Base-by-base conservation (phyloP, 176 grass and related monocot species). In the Puccinellia tenuiflora region DNA sequence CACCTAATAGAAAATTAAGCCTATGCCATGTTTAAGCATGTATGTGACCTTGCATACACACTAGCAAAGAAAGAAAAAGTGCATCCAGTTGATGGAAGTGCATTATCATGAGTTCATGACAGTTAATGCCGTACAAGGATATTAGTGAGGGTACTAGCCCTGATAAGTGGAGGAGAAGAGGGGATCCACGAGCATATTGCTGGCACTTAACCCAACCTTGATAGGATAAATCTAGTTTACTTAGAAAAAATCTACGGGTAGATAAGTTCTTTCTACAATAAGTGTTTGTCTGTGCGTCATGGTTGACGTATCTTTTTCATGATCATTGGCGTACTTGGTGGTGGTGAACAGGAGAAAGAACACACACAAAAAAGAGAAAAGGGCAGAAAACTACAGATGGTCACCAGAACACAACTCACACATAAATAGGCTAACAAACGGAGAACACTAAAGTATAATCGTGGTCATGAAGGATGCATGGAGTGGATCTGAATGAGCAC, bases 111-210 rank as follows among this genome's bases (percentile, higher is more conserved):
- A 21, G 17, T 40, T 39, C 40, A 81, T 83, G 80, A 73, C 37
- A 78, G 24, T 61, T 81, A 73, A n/a, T 34, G 48, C 30, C 14
- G 9, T 77, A 34, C 5, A 40, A 42, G 20, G 26, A 26, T 26
- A 55, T 64, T 50, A 64, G 68, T 29, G 33, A 35, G 11, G 20
- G 42, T 64, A 18, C 29, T 46, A 37, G 18, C 43, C 42, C 45
- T 46, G 68, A 86, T 81, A 78, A 83, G 86, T 78, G 86, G 80
- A 39, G 64, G 74, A 78, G 65, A 88, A 42, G 82, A 85, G 87
- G 68, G 76, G 25, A 68, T 80, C 57, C 87, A 84, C 54, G 67
- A 79, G 86, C 31, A 55, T 43, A 18, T 7, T 77, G 25, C 21
- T 22, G 21, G 10, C 18, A 22, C 60, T 74, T 70, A 54, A 79